phyloP scores from a whole-genome alignment of 1,284 basidiomycete species.

The Laetiporus sulphureus region DNA sequence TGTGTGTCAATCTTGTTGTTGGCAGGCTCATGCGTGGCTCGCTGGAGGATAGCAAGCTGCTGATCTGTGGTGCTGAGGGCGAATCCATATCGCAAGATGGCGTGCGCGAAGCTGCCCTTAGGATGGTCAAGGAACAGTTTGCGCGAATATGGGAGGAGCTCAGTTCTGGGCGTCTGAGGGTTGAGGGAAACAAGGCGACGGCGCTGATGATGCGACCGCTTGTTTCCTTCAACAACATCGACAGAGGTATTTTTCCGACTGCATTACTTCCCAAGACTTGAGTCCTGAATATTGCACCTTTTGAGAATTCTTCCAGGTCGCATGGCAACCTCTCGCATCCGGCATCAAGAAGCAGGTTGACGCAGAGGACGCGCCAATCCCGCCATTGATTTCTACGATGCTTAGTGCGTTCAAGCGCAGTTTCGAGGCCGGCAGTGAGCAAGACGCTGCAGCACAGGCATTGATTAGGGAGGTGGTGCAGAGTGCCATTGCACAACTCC shows the following conservation, averaged over 20 bases:
- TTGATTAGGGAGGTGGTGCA: conserved; percentile 23
- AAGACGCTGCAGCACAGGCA: conserved; percentile 21
- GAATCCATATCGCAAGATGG: too few species aligned
- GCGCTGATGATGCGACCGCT: too few species aligned
- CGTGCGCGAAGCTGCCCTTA: conserved; percentile 18
- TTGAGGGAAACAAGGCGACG: conserved; percentile 40
- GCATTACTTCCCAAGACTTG: too few species aligned
- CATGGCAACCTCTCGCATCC: conserved; percentile 35
- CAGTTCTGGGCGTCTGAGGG: conserved; percentile 33
- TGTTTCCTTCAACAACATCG: too few species aligned
- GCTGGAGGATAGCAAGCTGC: too few species aligned
- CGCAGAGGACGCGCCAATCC: conserved; percentile 14
- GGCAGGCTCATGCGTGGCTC: conserved; percentile 28
- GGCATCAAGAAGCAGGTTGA: conserved; percentile 19
- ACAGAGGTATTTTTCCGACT: too few species aligned
- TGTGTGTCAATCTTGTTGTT: conserved; percentile 59
- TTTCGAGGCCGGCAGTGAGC: conserved; percentile 20
- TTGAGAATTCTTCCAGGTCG: conserved; percentile 36
- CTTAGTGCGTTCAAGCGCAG: conserved; percentile 35
- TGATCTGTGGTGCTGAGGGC: too few species aligned
- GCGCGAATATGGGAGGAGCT: conserved; percentile 45
- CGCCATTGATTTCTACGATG: conserved; percentile 33
- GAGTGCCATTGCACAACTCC: conserved; percentile 24
- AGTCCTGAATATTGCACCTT: too few species aligned
- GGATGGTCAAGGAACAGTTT: conserved; percentile 41